Evolutionary conservation across 2,329 filamentous ascomycete genomes (phyloP), one percentile per base, ranked within the genome.

Genomic region (Colletotrichum gloeosporioides): DNA sequence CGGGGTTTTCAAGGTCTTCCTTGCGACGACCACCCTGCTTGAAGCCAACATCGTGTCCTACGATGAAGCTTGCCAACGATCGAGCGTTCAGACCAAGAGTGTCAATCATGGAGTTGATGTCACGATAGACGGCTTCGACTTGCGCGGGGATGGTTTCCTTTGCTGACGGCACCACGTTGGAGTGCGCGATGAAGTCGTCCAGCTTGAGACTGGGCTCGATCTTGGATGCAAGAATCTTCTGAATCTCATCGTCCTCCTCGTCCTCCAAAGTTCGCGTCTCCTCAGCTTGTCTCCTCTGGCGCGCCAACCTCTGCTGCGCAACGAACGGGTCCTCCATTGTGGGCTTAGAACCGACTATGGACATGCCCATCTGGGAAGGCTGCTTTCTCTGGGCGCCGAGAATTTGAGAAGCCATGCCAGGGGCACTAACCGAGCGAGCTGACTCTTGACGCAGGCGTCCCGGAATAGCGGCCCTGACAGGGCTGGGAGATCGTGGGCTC

Each of bases 51-150:
- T 88, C 88, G 79, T 98, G 94, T 9, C 93, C 95, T 71, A 91
- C 89, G 59, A 96, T 88, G 78, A 93, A 94, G 13, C 88, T 87
- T 64, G 89, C 88, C 49, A 96, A 91, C 8, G 95, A 92, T 18
- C 91, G 88, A 13, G 88, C 92, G 82, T 99, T 99, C 66, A 98
- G 90, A 12, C 96, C 96, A 55, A 99, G 87, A 0, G 95, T 96
- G 80, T 98, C 95, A 59, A 99, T 93, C 97, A 99, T 99, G 15
- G 95, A 95, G 83, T 97, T 96, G 82, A 96, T 95, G 80, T 96
- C 95, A 61, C 94, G 91, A 83, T 95, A 97, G 2, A 94, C 87
- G 22, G 91, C 90, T 80, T 94, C 92, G 27, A 92, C 91, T 79
- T 93, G 92, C 10, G 90, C 88, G 6, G 92, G 90, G 36, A 93